Evolutionary conservation across 192 early-diverging fungal species (phyloP).

Genomic region (Backusella sp.): DNA sequence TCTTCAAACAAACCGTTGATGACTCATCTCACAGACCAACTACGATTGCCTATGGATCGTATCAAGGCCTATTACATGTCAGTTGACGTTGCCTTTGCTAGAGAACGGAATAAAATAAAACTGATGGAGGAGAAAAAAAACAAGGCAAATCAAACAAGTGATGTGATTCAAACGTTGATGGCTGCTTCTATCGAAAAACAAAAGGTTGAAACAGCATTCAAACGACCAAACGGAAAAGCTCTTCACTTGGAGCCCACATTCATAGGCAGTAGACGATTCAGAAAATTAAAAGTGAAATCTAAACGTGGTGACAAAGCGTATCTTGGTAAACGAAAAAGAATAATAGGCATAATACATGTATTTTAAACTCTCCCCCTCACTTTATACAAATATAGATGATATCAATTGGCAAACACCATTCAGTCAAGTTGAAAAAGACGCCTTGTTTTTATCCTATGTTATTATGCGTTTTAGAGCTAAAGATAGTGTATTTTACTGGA

Average conservation of each 20-base stretch:
- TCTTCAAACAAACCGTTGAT: background rate
- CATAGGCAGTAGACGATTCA: slow-evolving; percentile 7
- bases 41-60: background rate
- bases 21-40: background rate
- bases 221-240: background rate
- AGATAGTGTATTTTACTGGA: background rate
- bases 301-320: background rate
- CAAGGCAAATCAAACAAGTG: background rate
- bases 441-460: background rate
- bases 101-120: background rate
- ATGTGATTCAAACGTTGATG: background rate
- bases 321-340: background rate
- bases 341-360: too few relatives aligned
- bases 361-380: too few relatives aligned
- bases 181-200: background rate
- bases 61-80: background rate
- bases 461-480: slow-evolving; percentile 4
- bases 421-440: slow-evolving; percentile 8
- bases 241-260: background rate
- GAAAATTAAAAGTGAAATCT: background rate
- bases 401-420: background rate
- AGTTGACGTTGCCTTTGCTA: background rate
- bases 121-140: background rate
- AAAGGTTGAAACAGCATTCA: background rate
- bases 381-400: background rate